phyloP scores from a whole-genome alignment of 1,139 yeast genomes.

The Debaryomycetaceae sp. region DNA sequence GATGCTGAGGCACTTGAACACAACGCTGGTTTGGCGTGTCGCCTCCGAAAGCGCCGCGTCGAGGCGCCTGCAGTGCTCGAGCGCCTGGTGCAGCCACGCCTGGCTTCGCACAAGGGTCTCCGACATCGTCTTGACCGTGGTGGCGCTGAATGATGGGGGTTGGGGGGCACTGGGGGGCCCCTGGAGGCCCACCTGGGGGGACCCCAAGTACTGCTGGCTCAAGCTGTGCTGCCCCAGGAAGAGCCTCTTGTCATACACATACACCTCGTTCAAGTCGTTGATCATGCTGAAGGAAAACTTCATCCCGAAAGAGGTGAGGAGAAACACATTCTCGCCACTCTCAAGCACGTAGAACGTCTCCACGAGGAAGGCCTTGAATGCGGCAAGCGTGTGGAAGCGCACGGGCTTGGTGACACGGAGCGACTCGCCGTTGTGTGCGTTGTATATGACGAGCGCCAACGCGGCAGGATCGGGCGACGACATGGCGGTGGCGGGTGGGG shows the following conservation, averaged over 20 bases:
- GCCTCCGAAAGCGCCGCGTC: constrained; percentile 23
- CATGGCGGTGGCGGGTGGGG: too few species aligned
- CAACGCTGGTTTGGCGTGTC: constrained; percentile 27
- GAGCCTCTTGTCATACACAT: constrained; percentile 55
- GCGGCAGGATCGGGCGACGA: too few species aligned
- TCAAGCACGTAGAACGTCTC: constrained; percentile 31
- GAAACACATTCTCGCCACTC: constrained; percentile 47
- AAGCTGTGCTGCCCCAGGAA: constrained; percentile 22
- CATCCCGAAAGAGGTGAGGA: constrained; percentile 64
- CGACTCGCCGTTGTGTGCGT: constrained; percentile 37
- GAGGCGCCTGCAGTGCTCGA: constrained; percentile 16
- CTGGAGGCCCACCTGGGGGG: too few species aligned
- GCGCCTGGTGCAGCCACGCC: constrained; percentile 23
- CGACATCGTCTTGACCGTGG: constrained; percentile 18
- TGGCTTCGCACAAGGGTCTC: constrained; percentile 16
- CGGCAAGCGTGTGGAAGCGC: constrained; percentile 37
- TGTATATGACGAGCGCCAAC: constrained; percentile 33
- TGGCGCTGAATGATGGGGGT: too few species aligned
- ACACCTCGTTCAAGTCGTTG: constrained; percentile 46
- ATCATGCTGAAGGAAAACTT: constrained; percentile 51
- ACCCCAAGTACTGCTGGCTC: too few species aligned
- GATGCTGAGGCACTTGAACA: constrained; percentile 51
- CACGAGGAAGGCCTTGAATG: constrained; percentile 36
- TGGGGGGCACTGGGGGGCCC: too few species aligned
- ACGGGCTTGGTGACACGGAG: constrained; percentile 40